Evolutionary conservation across 208 protist genomes (phyloP), one percentile per base, ranked within the genome.

Genomic region (Phytomonas sp.): DNA sequence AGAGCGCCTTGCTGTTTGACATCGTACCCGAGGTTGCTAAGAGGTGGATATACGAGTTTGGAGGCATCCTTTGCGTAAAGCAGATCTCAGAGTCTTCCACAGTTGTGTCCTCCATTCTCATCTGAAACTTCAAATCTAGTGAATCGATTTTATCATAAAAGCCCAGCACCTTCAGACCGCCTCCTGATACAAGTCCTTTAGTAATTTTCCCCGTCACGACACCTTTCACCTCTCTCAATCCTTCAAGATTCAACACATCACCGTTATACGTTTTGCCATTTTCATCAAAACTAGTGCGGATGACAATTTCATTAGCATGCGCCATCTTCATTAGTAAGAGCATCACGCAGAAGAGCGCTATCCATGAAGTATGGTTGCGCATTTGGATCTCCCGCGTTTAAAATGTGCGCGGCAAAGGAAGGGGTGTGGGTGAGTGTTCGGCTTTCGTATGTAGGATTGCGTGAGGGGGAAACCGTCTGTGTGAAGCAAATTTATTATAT

Each of bases 21-120:
- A 72, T 63, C 37, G 67, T 49, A 42, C 40, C 73, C 37, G 60
- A 67, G 37, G 73, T 76, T 31, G 73, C 4, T 66, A 66, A 52
- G 52, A 76, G 45, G 49, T 63, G 67, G 37, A 76, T 69, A 68
- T 72, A 62, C 62, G 65, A 68, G 73, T 72, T 72, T 33, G 59
- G 8, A 11, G 73, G 73, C 67, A 76, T 72, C 33, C 14, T 49
- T 16, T 33, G 63, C 32, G 45, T 66, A 63, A 76, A 59, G 49
- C n/a, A 10, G 61, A 76, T 63, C 33, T 14, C 16, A 60, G 67
- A 49, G 36, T 60, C 3, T 23, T 52, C 68, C 30, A 67, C 62
- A 7, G 52, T 69, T 49, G 67, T 69, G 66, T 34, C 32, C 1
- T 23, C 42, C 56, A 72, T 60, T 37, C 52, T 69, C 60, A 76